Evolutionary conservation across 495 filamentous ascomycete genomes (phyloP), one percentile per base, ranked within the genome.

Genomic region (Glutinoglossum americanum): DNA sequence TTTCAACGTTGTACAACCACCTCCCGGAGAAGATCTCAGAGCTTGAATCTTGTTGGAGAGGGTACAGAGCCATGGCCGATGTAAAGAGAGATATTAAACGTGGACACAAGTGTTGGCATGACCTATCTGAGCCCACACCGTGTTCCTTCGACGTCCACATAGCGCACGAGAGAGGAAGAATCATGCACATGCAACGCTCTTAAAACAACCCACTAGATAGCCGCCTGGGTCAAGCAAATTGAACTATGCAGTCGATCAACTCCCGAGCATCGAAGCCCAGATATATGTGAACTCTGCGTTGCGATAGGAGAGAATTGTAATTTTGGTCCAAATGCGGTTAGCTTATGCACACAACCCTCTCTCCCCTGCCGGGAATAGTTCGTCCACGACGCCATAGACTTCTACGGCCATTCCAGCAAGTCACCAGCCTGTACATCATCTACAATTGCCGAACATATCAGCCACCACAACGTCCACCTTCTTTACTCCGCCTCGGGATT

Each of bases 301-400:
- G 47, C 47, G 23, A 53, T n/a, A 53, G 49, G 49, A 53, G 25
- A n/a, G 1, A 53, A 53, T 5, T 30, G 23, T 30, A 11, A 53
- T 11, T 53, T 53, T n/a, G 49, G 7, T 23, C 49, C 49, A 3
- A 30, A 53, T 27, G 49, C 49, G 49, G 49, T 30, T 53, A 53
- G 49, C 19, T 6, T 11, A 27, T 27, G 49, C 28, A 32, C 23
- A 30, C 15, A 19, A 45, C 41, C 41, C 37, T 41, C 37, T 53
- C 49, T 53, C 49, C 49, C 49, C 49, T 53, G 17, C 49, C 28
- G 49, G 49, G 49, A 32, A 53, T 53, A 53, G 49, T 53, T 32
- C 49, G 28, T 32, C 25, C 23, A 53, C 49, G 49, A 27, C 23
- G 25, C 23, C 28, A 28, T 53, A 53, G 28, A 53, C 49, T 53